Conservation (phyloP, 1,139 yeast species). For the Yamadazyma taylorii region DNA sequence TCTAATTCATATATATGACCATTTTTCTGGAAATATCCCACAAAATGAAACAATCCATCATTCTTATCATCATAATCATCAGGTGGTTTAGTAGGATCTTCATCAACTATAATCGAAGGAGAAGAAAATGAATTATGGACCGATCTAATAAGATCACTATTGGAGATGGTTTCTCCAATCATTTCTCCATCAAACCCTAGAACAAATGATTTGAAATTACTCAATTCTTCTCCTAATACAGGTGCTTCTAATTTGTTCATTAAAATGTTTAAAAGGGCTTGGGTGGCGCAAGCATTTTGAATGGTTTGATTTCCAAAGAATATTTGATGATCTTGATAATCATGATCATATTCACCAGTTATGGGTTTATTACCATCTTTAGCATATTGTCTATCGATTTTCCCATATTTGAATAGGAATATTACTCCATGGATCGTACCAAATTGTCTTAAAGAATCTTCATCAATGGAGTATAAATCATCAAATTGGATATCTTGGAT, state of each 20-base stretch:
- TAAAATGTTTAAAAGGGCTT: constrained; percentile 64
- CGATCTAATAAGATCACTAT: constrained; percentile 56
- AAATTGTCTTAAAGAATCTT: constrained; percentile 38
- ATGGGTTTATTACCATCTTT: constrained; percentile 32
- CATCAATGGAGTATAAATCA: constrained; percentile 58
- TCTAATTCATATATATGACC: constrained; percentile 64
- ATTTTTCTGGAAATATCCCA: constrained; percentile 51
- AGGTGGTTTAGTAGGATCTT: constrained; percentile 31
- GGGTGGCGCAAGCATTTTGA: constrained; percentile 78
- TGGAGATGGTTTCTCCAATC: constrained; percentile 64
- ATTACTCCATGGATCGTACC: constrained; percentile 60
- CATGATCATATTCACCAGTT: constrained; percentile 46
- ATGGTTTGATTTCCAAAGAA: constrained; percentile 70
- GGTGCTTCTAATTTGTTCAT: constrained; percentile 38
- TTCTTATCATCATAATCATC: constrained; percentile 38
- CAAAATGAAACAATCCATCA: constrained; percentile 63
- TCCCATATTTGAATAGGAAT: constrained; percentile 62
- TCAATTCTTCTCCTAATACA: constrained; percentile 51
- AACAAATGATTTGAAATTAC: constrained; percentile 52
- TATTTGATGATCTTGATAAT: constrained; percentile 36
- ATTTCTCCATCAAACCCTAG: constrained; percentile 56
- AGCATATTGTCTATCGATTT: constrained; percentile 33
- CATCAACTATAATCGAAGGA: constrained; percentile 53
- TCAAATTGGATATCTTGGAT: constrained; percentile 58
- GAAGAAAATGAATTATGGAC: constrained; percentile 67